Conservation (phyloP, 2,329 filamentous ascomycete species). For the Talaromyces rugulosus region DNA sequence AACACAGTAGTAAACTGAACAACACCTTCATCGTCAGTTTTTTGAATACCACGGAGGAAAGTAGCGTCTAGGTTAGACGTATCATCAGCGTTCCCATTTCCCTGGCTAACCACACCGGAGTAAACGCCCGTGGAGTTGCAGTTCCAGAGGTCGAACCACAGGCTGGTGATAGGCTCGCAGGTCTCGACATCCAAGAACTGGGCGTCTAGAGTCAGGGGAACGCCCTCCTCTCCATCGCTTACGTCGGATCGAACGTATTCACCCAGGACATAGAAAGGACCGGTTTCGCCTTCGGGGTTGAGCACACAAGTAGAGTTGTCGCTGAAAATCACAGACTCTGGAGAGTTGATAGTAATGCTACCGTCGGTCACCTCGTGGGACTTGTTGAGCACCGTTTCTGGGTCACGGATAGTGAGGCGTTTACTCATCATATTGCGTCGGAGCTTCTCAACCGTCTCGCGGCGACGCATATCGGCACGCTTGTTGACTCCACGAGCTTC, state of each 20-base stretch:
- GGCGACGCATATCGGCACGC: slow-evolving; percentile 21
- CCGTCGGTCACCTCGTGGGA: slow-evolving; percentile 32
- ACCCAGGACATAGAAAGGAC: slow-evolving; percentile 45
- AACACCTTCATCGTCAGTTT: slow-evolving; percentile 38
- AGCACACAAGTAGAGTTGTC: slow-evolving; percentile 41
- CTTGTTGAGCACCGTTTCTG: slow-evolving; percentile 31
- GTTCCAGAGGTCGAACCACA: slow-evolving; percentile 34
- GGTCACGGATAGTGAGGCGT: slow-evolving; percentile 25
- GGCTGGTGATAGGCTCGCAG: slow-evolving; percentile 33
- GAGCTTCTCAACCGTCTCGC: slow-evolving; percentile 15
- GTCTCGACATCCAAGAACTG: slow-evolving; percentile 38
- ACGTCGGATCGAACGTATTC: slow-evolving; percentile 36
- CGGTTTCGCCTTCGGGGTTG: slow-evolving; percentile 45
- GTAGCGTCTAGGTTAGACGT: slow-evolving; percentile 33
- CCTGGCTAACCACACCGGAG: slow-evolving; percentile 22
- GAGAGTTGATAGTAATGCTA: slow-evolving; percentile 16
- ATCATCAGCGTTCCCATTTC: slow-evolving; percentile 25
- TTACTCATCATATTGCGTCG: slow-evolving; percentile 6
- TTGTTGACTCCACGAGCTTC: slow-evolving; percentile 20
- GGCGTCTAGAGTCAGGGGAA: slow-evolving; percentile 35
- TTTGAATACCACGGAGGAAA: slow-evolving; percentile 42
- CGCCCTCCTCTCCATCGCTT: slow-evolving; percentile 30
- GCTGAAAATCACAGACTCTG: slow-evolving; percentile 21
- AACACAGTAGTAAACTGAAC: slow-evolving; percentile 39
- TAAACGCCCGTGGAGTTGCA: slow-evolving; percentile 31